Base-by-base conservation (phyloP, 2,329 filamentous ascomycete genomes). In the Calonectria pseudoturangicola region DNA sequence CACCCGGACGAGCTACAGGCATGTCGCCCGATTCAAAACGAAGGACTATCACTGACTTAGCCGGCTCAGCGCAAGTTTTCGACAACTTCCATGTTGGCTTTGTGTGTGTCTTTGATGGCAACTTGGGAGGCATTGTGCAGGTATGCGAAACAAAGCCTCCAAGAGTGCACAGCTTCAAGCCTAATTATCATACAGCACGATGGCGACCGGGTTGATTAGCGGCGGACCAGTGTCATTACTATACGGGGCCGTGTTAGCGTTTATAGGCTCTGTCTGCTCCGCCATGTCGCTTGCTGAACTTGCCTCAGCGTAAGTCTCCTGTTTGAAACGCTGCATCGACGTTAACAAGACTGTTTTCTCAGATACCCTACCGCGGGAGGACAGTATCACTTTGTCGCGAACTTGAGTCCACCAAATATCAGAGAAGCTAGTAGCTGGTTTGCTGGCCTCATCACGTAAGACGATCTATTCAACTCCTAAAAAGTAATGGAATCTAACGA, bases 91-190 rank as follows among this genome's bases (percentile, higher is more conserved):
- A 75, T 77, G 75, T 9, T 77, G 2, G 66, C 73, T 1, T 41
- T 69, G 2, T 73, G 68, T 2, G 73, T 75, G 0, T 73, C 63
- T 4, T 25, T 75, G 12, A 77, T 77, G 75, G 69, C 75, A 1
- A 77, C 75, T 18, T 77, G 75, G 75, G 75, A 77, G 66, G 75
- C 76, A 9, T 7, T 77, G 3, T 77, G 71, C 39, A 77, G 74
- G 75, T 75, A 48, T 7, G 48, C 12, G 5, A 4, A 5, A 16
- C 1, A 8, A 16, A 16, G 2, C 7, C n/a, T 12, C 8, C n/a
- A n/a, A 41, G 6, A 18, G 2, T 18, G 15, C 18, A 10, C 13
- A 21, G 27, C 25, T 1, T 21, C 41, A 13, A 33, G 18, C 45
- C 25, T 18, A 45, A 73, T 15, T 25, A 2, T 1, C 0, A 1